Evolutionary conservation across 73 alveolate species (phyloP).

Genomic region (Effrenium voratum): DNA sequence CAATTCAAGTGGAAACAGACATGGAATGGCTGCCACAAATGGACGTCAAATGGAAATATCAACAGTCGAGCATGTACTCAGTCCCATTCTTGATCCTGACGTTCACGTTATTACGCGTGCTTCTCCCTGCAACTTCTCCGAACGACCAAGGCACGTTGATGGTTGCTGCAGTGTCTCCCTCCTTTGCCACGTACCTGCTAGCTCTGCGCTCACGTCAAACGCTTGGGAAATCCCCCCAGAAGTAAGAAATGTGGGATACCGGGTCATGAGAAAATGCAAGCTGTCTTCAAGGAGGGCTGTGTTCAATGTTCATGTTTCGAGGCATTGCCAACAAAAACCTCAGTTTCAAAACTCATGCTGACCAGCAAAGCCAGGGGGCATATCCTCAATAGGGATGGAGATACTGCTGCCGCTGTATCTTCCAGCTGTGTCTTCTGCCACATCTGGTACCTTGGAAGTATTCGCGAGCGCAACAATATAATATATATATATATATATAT

Average conservation of each 20-base stretch:
- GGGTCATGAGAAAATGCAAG: background rate
- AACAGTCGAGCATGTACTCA: too few species aligned
- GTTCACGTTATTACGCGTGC: too few species aligned
- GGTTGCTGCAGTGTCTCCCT: background rate
- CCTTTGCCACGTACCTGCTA: slow-evolving; percentile 54
- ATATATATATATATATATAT: background rate
- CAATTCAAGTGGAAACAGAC: too few species aligned
- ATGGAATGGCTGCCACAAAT: too few species aligned
- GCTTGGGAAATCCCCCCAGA: too few species aligned
- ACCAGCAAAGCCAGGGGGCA: background rate
- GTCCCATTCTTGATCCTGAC: too few species aligned
- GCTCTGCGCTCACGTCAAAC: too few species aligned
- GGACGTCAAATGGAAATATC: too few species aligned
- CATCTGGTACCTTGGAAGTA: slow-evolving; percentile 7
- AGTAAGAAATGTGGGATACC: too few species aligned
- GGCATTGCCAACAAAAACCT: background rate
- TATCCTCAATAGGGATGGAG: slow-evolving; percentile 9
- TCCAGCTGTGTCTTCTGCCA: background rate
- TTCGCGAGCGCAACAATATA: too few species aligned
- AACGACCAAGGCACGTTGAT: slow-evolving; percentile 37
- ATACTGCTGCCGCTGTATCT: background rate
- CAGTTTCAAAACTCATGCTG: background rate
- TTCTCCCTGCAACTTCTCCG: too few species aligned
- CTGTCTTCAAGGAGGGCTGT: background rate
- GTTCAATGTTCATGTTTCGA: background rate